Percentiles rank a stretch among this genome's conserved stretches.
phyloP scores from a whole-genome alignment of 331 rosid genomes.

The Quercus lobata region DNA sequence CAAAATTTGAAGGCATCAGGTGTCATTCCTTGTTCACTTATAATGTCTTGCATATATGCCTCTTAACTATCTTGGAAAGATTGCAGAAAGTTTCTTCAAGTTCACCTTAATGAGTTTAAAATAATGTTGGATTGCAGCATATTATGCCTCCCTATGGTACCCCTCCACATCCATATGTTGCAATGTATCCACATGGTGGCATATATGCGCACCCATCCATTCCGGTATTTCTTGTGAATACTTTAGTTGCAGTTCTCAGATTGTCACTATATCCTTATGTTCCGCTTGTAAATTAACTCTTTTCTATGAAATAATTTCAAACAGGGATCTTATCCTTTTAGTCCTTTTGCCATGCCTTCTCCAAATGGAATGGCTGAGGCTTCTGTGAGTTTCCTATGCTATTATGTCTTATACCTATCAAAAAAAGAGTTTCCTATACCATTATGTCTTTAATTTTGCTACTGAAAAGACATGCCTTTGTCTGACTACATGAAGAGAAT shows the following conservation, averaged over 20 bases:
- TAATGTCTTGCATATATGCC: not conserved
- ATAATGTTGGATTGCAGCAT: constrained; percentile 55
- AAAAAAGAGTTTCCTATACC: constrained; percentile 26
- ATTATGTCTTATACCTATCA: not conserved
- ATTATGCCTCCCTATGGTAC: constrained; percentile 98
- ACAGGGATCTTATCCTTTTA: constrained; percentile 97
- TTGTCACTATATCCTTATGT: constrained; percentile 22
- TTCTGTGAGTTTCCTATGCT: constrained; percentile 58
- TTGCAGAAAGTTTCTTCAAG: not conserved
- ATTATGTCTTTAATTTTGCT: constrained; percentile 8
- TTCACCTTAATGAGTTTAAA: not conserved
- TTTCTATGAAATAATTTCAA: constrained; percentile 15
- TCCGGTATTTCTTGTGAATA: constrained; percentile 56
- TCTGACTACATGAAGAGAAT: constrained; percentile 22
- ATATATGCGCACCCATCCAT: constrained; percentile 97
- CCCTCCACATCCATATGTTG: constrained; percentile 98
- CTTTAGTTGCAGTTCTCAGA: constrained; percentile 19
- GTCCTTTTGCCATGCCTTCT: constrained; percentile 91
- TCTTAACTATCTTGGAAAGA: not conserved
- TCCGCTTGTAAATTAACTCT: constrained; percentile 12
- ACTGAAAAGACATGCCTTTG: constrained; percentile 12
- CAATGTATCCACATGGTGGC: constrained; percentile 99
- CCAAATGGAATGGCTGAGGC: constrained; percentile 90
- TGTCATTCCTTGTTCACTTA: not conserved
- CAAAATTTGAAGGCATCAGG: not conserved